Evolutionary conservation across 23 red algal genomes (phyloP), one percentile per base, ranked within the genome.

Genomic region (Gracilaria caudata): DNA sequence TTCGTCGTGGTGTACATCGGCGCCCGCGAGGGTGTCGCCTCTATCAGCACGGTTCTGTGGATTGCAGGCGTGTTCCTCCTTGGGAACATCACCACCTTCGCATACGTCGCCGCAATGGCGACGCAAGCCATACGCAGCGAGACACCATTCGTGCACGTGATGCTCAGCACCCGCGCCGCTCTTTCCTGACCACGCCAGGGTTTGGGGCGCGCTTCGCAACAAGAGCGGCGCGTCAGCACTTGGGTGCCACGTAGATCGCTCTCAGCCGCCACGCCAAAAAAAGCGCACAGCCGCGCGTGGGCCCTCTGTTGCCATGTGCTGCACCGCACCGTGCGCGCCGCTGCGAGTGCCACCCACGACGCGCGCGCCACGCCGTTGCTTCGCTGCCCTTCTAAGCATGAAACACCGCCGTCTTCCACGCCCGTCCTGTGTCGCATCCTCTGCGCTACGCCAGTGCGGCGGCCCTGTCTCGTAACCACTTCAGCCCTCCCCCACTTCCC

Each of bases 1-100:
- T 46, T 75, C 38, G 24, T 32, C 7, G 70, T 40, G n/a, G 25
- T 75, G 37, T 75, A 75, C 40, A 75, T 75, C 4, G 43, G 10
- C 0, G 33, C 37, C 6, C 70, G 70, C 43, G 70, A 75, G 25
- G 40, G 70, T 2, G 20, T 14, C 43, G 39, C 70, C 24, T 11
- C 29, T 6, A 5, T 49, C n/a, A 13, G 1, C 7, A 11, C 29
- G 20, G 70, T 19, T 7, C 38, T 47, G 39, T 75, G 70, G 70
- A 0, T 49, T 23, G 39, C 24, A 0, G 70, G 29, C 20, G 29
- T 75, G 37, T 21, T 75, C 20, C 39, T 75, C 20, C 70, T 75
- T 1, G 70, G 70, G 20, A 75, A 75, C 70, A n/a, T 29, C 20
- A 10, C 24, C 4, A 47, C 70, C 6, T 75, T 26, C 25, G 70